Conservation (phyloP, 2,329 filamentous ascomycete genomes). For the Scytalidium lignicola region DNA sequence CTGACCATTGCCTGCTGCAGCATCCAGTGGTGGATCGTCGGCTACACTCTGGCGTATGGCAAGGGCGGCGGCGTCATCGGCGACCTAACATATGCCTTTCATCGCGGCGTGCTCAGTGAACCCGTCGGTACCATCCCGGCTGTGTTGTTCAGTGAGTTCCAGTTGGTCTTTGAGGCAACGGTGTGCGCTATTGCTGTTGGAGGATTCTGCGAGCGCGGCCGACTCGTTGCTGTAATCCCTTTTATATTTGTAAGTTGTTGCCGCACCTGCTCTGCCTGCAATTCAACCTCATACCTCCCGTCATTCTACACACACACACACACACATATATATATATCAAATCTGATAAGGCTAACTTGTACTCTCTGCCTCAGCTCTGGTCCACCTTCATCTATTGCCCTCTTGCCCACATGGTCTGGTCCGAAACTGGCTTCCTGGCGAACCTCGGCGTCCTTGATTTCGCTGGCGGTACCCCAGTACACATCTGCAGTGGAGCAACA, state of each 20-base stretch:
- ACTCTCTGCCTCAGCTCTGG: constrained; percentile 39
- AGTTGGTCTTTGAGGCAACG: constrained; percentile 55
- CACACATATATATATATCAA: too few species aligned
- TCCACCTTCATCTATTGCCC: constrained; percentile 67
- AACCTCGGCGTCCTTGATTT: constrained; percentile 67
- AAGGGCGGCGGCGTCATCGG: constrained; percentile 57
- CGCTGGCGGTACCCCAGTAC: constrained; percentile 69
- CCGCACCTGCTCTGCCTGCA: too few species aligned
- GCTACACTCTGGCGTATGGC: constrained; percentile 57
- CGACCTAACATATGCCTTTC: constrained; percentile 53
- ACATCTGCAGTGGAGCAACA: constrained; percentile 67
- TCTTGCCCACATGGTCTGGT: constrained; percentile 76
- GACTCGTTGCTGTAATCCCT: constrained; percentile 56
- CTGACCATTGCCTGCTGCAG: constrained; percentile 48
- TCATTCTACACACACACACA: too few species aligned
- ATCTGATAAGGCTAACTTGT: neutral
- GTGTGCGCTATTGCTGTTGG: constrained; percentile 47
- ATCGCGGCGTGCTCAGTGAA: constrained; percentile 53
- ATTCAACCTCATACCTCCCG: constrained; percentile 14
- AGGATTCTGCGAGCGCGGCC: constrained; percentile 55
- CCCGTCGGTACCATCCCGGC: constrained; percentile 57
- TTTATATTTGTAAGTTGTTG: constrained; percentile 57
- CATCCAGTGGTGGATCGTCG: constrained; percentile 56
- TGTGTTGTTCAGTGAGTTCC: constrained; percentile 61
- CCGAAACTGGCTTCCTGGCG: constrained; percentile 66